Evolutionary conservation across 2,329 filamentous ascomycete species (phyloP), one percentile per base, ranked within the genome.

Genomic region (Trichoderma simmonsii): DNA sequence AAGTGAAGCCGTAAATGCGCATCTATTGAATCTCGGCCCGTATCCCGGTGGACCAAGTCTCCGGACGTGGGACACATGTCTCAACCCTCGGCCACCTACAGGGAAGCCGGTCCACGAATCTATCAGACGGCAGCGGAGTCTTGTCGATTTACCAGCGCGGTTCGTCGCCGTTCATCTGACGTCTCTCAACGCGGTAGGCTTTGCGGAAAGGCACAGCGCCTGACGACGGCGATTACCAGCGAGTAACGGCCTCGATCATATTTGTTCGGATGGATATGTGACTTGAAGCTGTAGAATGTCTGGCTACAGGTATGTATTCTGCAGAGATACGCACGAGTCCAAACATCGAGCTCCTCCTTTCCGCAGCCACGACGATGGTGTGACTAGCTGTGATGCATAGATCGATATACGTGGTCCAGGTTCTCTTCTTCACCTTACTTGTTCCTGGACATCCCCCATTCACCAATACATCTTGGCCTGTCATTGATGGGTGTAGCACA

Each of bases 61-160:
- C 66, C 66, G 59, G 54, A 39, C 30, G 71, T 72, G 56, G 71
- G 62, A 73, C 69, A 59, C 54, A 70, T 71, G 69, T 68, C 71
- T 73, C 72, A 73, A 51, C 26, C 54, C 30, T 71, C 72, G 72
- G 72, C 34, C 62, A 11, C 62, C 30, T 54, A 73, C 72, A 71
- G 64, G 11, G 65, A 61, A 61, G 7, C 26, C 56, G 56, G 57
- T 43, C 66, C 15, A 34, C 71, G 62, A 56, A 56, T 39, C 66
- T 28, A 51, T 51, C 34, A 14, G 21, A 24, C 7, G 26, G 36
- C 65, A 61, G n/a, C 56, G 51, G 3, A n/a, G 61, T 54, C 62
- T 56, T 21, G 43, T 51, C 43, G 43, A 51, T 51, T 54, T 6
- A 24, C 48, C 48, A 32, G 21, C 21, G 56, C 18, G 36, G 15